Percentiles rank a stretch among this genome's conserved stretches.
Conservation (phyloP, 1,284 basidiomycete genomes). For the Ceratobasidium sp. region DNA sequence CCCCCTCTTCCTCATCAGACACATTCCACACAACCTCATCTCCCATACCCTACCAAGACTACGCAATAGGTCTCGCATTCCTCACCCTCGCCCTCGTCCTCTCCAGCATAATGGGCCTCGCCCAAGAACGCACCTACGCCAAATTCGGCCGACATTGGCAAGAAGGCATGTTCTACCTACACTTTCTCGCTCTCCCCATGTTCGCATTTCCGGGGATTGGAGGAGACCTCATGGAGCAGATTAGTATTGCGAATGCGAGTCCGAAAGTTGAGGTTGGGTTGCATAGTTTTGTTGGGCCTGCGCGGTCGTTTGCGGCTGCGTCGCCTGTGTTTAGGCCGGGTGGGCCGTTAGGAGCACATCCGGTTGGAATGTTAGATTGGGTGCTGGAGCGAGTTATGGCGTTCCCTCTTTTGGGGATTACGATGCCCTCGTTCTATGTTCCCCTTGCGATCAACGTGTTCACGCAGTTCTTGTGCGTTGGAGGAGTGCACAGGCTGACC, state of each 20-base stretch:
- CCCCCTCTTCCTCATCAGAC: slow-evolving; percentile 30
- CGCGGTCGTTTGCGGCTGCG: slow-evolving; percentile 8
- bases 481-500: slow-evolving; percentile 89
- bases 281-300: slow-evolving; percentile 4
- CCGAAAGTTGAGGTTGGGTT: slow-evolving; percentile 51
- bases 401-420: slow-evolving; percentile 50
- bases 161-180: slow-evolving; percentile 91
- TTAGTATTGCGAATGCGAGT: slow-evolving; percentile 59
- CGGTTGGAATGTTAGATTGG: background rate
- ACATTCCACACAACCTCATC: background rate
- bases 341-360: slow-evolving; percentile 9
- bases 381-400: slow-evolving; percentile 44
- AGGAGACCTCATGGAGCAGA: slow-evolving; percentile 63
- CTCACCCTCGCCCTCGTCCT: slow-evolving; percentile 81
- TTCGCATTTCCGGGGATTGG: slow-evolving; percentile 65
- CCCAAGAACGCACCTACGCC: slow-evolving; percentile 84
- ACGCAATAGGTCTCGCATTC: slow-evolving; percentile 77
- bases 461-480: slow-evolving; percentile 89
- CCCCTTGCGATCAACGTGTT: slow-evolving; percentile 80
- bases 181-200: slow-evolving; percentile 77
- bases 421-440: slow-evolving; percentile 71
- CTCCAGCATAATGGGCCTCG: slow-evolving; percentile 83
- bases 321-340: slow-evolving; percentile 16
- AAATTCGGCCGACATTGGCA: slow-evolving; percentile 79
- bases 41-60: slow-evolving; percentile 53